Evolutionary conservation across 1,139 yeast species (phyloP), one percentile per base, ranked within the genome.

Genomic region (Candida tropicalis): DNA sequence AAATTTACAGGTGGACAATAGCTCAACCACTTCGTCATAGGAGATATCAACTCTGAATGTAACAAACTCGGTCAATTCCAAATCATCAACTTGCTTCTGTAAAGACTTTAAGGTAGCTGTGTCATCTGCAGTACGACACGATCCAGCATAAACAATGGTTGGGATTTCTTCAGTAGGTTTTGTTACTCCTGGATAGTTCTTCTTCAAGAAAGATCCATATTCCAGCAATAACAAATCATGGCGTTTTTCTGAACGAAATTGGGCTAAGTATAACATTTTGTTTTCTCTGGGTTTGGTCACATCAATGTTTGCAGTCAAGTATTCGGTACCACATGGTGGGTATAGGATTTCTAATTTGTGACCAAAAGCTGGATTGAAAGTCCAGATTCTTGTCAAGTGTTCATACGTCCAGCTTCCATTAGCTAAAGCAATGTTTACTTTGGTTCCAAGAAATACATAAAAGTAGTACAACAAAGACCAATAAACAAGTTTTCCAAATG

Each of bases 211-310:
- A 42, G 72, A 64, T 9, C 81, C 68, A 64, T 80, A 95, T 53
- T 89, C 83, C 3, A 63, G 54, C 35, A 93, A 63, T 3, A 91
- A 75, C 42, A 93, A 69, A 15, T 66, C 73, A 58, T 95, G 99
- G 50, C 99, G 81, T 64, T 95, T 95, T 61, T 95, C 99, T 0
- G 97, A 95, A 46, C 99, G 80, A 66, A 88, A 95, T 64, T 95
- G 99, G 0, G 98, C 98, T 41, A 95, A 68, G 47, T 85, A 89
- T 7, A 93, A 74, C 46, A 90, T 70, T 27, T 74, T 73, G 42
- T 84, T 80, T 42, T 73, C 65, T 48, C 95, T 73, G 3, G 34
- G 11, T 20, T 56, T 57, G 41, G 24, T 26, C 3, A 37, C 35
- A 8, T 43, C 43, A 1, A 42, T 28, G 12, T 45, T 43, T n/a